Conservation (phyloP, 805 yeast genomes). For the Debaryomyces castellii region DNA sequence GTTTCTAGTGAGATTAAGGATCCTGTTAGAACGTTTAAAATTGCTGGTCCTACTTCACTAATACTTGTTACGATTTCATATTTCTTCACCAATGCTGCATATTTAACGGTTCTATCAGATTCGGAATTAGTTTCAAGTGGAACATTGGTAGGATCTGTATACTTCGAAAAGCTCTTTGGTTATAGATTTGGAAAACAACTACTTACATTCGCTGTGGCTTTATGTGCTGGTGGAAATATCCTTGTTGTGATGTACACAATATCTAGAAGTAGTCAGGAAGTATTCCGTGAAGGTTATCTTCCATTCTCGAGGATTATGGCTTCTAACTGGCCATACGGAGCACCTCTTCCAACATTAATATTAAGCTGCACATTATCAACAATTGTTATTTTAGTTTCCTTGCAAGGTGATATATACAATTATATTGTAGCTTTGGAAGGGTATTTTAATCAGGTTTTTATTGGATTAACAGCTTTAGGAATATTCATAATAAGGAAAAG, state of each 20-base stretch:
- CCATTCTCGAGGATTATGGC: conserved; percentile 55
- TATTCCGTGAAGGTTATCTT: conserved; percentile 60
- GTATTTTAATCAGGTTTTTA: conserved; percentile 50
- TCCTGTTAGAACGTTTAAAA: conserved; percentile 55
- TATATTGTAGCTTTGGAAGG: conserved; percentile 54
- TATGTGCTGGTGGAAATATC: conserved; percentile 63
- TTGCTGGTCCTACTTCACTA: conserved; percentile 61
- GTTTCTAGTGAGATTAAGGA: conserved; percentile 61
- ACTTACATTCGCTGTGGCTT: conserved; percentile 55
- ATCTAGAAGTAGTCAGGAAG: conserved; percentile 64
- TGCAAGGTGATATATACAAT: conserved; percentile 51
- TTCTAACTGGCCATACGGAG: conserved; percentile 53
- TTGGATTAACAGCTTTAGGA: conserved; percentile 55
- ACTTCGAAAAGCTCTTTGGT: conserved; percentile 59
- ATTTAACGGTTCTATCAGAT: conserved; percentile 52
- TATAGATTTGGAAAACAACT: conserved; percentile 50
- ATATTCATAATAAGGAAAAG: conserved; percentile 52
- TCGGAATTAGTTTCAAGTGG: conserved; percentile 56
- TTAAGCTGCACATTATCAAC: conserved; percentile 45
- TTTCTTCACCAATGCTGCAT: conserved; percentile 53
- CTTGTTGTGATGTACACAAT: conserved; percentile 59
- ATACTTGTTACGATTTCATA: conserved; percentile 48
- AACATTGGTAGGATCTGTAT: conserved; percentile 56
- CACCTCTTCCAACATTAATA: conserved; percentile 53
- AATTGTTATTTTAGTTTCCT: conserved; percentile 36